phyloP scores from a whole-genome alignment of 768 basidiomycete genomes.

The Fibroporia radiculosa region DNA sequence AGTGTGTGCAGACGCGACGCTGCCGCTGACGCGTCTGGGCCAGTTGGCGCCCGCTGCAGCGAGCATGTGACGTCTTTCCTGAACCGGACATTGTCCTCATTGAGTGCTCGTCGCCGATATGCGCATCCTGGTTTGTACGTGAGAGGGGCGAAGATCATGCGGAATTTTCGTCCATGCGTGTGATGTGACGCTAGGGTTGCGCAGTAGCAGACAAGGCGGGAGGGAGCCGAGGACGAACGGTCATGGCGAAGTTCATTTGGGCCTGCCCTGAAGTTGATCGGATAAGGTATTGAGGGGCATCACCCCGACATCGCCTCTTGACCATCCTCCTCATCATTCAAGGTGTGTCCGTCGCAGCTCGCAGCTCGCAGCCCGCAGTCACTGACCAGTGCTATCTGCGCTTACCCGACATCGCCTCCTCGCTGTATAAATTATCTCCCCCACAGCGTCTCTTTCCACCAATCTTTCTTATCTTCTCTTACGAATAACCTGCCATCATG shows the following conservation, averaged over 20 bases:
- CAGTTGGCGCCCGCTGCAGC: slow-evolving; percentile 1
- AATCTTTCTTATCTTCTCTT: slow-evolving; percentile 18
- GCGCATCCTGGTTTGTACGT: too few relatives aligned
- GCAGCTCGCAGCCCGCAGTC: slow-evolving; percentile 6
- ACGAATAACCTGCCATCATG: slow-evolving; percentile 31
- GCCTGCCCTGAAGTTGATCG: slow-evolving; percentile 25
- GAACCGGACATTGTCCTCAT: neutral
- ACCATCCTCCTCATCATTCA: slow-evolving; percentile 19
- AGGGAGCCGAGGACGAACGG: neutral
- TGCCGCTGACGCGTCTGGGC: slow-evolving; percentile 14
- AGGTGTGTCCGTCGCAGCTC: slow-evolving; percentile 9
- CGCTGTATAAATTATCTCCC: slow-evolving; percentile 12
- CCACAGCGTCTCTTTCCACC: slow-evolving; percentile 14
- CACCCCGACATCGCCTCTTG: slow-evolving; percentile 18
- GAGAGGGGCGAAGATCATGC: too few relatives aligned
- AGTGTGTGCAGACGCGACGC: slow-evolving; percentile 5
- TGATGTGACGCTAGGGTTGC: too few relatives aligned
- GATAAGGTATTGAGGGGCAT: slow-evolving; percentile 19
- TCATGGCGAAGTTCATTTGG: neutral
- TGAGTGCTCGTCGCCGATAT: too few relatives aligned
- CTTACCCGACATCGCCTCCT: slow-evolving; percentile 12
- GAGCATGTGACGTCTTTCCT: slow-evolving; percentile 5
- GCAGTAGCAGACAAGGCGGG: neutral
- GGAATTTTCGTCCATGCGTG: too few relatives aligned
- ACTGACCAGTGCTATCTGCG: neutral